Evolutionary conservation across 73 alveolate species (phyloP), one percentile per base, ranked within the genome.

Genomic region (Stentor coeruleus): DNA sequence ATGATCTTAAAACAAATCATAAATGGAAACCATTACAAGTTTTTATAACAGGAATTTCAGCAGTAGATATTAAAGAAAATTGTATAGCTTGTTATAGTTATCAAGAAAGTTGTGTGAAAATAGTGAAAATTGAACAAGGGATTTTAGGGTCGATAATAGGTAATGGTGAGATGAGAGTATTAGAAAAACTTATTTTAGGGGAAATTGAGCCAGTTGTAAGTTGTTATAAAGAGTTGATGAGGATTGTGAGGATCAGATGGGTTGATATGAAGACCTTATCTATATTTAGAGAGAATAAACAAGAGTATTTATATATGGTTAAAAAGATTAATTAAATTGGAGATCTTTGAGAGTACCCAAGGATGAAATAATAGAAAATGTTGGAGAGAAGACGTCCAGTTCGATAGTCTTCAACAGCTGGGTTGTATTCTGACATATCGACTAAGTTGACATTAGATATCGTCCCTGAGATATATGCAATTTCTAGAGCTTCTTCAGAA

Each of bases 401-500:
- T 35, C 90, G 37, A 35, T 39, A 58, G 59, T 81, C 82, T 30
- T 86, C 91, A 0, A 86, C 84, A 15, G 91, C 88, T 39, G 91
- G 91, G 59, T 86, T 86, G 41, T 77, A 86, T 42, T 86, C 91
- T 59, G 88, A 77, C 76, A 86, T 60, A 81, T 86, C 91, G 33
- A 86, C 49, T 35, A 86, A 55, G 38, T 58, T 81, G n/a, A 86
- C 35, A 55, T 86, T 86, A 3, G 39, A 72, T 6, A 74, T 38
- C 36, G 6, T 38, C 37, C 75, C 86, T 3, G 87, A 81, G 26
- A 58, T 72, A 26, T 59, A 83, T 83, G 74, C 79, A 0, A 86
- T 39, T 28, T 76, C 80, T 0, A 86, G 6, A 3, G 87, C 91
- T 41, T 86, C 91, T 59, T 59, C 35, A 39, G 82, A 55, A 4